Base-by-base conservation (phyloP, 495 filamentous ascomycete species). In the Umbilicaria muhlenbergii region DNA sequence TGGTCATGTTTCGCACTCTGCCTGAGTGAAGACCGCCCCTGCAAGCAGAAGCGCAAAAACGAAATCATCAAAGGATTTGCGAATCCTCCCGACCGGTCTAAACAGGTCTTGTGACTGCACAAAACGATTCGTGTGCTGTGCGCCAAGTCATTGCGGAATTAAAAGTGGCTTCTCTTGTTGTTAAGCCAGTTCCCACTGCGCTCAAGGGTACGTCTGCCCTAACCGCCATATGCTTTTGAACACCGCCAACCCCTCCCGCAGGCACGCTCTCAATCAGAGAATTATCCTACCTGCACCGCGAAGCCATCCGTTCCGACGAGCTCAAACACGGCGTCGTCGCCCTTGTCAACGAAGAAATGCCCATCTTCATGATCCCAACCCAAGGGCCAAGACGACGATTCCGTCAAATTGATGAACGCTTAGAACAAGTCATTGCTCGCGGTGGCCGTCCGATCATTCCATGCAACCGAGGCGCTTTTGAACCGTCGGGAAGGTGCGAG, bases 341-440 rank as follows among this genome's bases (percentile, higher is more conserved):
- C 36, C 73, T 98, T 45, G 91, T 98, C 38, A 92, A 98, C 56
- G 91, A 96, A 72, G 86, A 93, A 61, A 74, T 98, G 24, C 91
- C 91, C 44, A 98, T 98, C 62, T 94, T 98, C 67, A 98, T 98
- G 91, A 95, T 98, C 53, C 69, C 96, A 28, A 98, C 91, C n/a
- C n/a, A n/a, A n/a, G n/a, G n/a, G n/a, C 17, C 80, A 91, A 41
- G 91, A 98, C 61, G 74, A 86, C 47, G 78, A 96, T 56, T 98
- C 96, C 67, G 79, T 78, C 60, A 98, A 98, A 67, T 95, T 88
- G 11, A 69, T 98, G 47, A 98, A 98, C 60, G 91, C 91, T 53
- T 98, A 96, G 59, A 89, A 98, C 67, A 50, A 82, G 91, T 98
- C 53, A 83, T 92, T 69, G 91, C 91, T 53, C 87, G 91, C 54